Conservation (phyloP, 371 early-diverging fungal species). For the Rhizopus arrhizus region DNA sequence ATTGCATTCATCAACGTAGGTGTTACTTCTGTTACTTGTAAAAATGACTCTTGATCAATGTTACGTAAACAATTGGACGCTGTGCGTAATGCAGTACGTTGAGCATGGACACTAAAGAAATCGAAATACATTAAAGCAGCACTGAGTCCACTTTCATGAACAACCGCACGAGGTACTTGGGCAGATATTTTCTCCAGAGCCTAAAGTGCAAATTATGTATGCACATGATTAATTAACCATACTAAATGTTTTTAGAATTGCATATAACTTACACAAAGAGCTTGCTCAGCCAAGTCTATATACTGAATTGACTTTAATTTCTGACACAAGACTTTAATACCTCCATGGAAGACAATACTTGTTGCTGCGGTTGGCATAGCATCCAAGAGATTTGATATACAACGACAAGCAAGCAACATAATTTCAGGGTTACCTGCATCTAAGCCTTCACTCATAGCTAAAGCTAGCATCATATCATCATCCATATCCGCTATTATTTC, state of each 20-base stretch:
- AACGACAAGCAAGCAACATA: constrained; percentile 86
- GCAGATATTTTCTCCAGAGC: constrained; percentile 75
- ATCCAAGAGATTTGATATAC: constrained; percentile 85
- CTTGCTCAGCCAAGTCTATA: constrained; percentile 91
- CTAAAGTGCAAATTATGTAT: constrained; percentile 27
- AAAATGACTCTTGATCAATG: constrained; percentile 58
- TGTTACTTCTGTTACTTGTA: constrained; percentile 68
- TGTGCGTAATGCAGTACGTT: constrained; percentile 79
- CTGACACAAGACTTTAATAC: constrained; percentile 71
- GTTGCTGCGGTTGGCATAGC: constrained; percentile 76
- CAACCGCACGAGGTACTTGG: constrained; percentile 74
- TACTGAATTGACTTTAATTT: constrained; percentile 84
- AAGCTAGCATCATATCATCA: constrained; percentile 50
- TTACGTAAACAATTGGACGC: constrained; percentile 80
- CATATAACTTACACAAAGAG: constrained; percentile 59
- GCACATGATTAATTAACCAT: background rate
- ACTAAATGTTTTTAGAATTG: background rate
- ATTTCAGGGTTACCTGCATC: constrained; percentile 68
- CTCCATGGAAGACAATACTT: constrained; percentile 71
- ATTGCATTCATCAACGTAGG: constrained; percentile 75
- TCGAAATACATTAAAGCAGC: constrained; percentile 87
- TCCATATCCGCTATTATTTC: constrained; percentile 33
- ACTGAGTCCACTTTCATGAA: constrained; percentile 76
- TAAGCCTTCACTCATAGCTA: constrained; percentile 49
- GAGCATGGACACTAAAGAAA: constrained; percentile 86